Evolutionary conservation across 2,329 filamentous ascomycete genomes (phyloP).

Genomic region (Corinectria fuckeliana): DNA sequence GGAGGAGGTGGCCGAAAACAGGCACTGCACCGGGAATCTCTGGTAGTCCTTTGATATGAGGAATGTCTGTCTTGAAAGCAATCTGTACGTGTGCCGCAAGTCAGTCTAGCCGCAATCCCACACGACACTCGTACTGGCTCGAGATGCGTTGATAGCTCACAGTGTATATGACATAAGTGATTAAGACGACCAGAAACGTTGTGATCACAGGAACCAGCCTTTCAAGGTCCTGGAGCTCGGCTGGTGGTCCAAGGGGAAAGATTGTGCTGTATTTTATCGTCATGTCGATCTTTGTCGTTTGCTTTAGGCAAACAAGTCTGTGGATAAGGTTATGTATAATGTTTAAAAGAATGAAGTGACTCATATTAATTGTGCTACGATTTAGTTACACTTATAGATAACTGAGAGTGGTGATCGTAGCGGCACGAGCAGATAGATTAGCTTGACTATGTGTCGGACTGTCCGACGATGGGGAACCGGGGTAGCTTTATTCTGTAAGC

Average conservation of each 20-base stretch:
- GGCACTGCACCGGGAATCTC: constrained; percentile 59
- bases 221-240: not conserved
- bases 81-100: constrained; percentile 16
- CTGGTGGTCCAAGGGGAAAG: not conserved
- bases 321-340: not conserved
- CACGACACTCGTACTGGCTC: no score
- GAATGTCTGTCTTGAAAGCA: constrained; percentile 51
- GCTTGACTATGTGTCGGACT: not conserved
- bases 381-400: not conserved
- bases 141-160: not conserved
- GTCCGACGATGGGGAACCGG: not conserved
- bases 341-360: not conserved
- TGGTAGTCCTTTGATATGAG: constrained; percentile 54
- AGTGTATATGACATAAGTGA: not conserved
- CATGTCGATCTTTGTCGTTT: not conserved
- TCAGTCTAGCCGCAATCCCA: not conserved
- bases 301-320: not conserved
- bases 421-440: not conserved
- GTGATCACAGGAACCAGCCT: not conserved
- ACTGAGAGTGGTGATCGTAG: not conserved
- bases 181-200: not conserved
- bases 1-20: constrained; percentile 56
- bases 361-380: not conserved
- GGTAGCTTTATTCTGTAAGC: no score
- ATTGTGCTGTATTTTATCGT: not conserved